Base-by-base conservation (phyloP, 345 rosid genomes). In the Rhodamnia argentea region DNA sequence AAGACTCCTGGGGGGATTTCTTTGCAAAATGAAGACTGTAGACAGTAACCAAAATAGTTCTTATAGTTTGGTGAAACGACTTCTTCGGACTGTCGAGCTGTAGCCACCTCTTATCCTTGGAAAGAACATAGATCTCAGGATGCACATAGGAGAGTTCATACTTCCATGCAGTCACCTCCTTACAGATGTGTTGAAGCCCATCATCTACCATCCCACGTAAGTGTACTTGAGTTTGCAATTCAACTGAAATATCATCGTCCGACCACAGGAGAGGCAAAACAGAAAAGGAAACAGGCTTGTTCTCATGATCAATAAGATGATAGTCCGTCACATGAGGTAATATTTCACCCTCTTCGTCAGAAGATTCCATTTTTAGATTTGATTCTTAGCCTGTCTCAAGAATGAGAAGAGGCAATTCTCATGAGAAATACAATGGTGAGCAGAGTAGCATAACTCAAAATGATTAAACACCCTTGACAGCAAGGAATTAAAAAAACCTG, bases 301-400 rank as follows among this genome's bases (percentile, higher is more conserved):
- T 85, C 10, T 86, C 78, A 26, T 89, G 86, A 83, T 93, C 90
- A 29, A 89, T 86, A 78, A 92, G 89, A 83, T 87, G 83, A 81
- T 92, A 93, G 20, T 86, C 86, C 0, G 89, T 85, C 40, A 92
- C 90, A 32, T 86, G 83, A 52, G 89, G 90, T 32, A 88, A 44
- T 54, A 86, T 83, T 44, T 92, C 94, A 9, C 90, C 90, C 87
- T 93, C 95, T 57, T 93, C 95, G 20, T 93, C 93, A 8, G 95
- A 92, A 3, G 88, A 88, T 44, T 56, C 87, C 94, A 92, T 91
- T 78, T 20, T 53, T 56, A 13, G 42, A 70, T 70, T 70, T 70
- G 23, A 70, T 9, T 70, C 47, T 37, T 42, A 70, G 14, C 81
- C 81, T 70, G 47, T 37, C 47, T 70, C 47, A 37, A 70, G 26